A percentile compares a stretch with the other conserved stretches of the same genome.
Evolutionary conservation across 1,139 yeast genomes (phyloP).

Genomic region (Arxiozyma telluris): DNA sequence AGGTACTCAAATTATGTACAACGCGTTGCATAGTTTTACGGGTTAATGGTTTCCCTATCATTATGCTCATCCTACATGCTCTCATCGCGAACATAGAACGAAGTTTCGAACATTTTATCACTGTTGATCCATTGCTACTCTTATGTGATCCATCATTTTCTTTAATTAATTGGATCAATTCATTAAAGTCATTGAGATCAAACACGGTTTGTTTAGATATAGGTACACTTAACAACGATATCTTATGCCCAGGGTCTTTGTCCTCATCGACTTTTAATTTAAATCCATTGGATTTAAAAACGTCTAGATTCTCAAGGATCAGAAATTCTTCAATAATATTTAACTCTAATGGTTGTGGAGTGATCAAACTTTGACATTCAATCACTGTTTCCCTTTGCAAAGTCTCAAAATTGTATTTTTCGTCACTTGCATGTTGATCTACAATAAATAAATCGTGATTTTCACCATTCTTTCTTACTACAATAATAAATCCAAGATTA

Average conservation of each 20-base stretch:
- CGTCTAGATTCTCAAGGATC: conserved; percentile 47
- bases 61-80: conserved; percentile 87
- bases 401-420: conserved; percentile 78
- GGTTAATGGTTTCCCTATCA: conserved; percentile 76
- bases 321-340: conserved; percentile 71
- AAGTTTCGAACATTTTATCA: conserved; percentile 63
- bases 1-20: conserved; percentile 54
- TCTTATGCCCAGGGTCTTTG: conserved; percentile 46
- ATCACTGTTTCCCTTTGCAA: conserved; percentile 48
- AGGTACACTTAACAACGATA: conserved; percentile 58
- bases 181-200: conserved; percentile 61
- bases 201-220: conserved; percentile 62
- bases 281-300: conserved; percentile 73
- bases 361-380: conserved; percentile 61
- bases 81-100: conserved; percentile 84
- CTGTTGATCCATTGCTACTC: conserved; percentile 25
- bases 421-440: conserved; percentile 98
- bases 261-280: conserved; percentile 40
- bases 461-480: conserved; percentile 36
- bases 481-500: conserved; percentile 81
- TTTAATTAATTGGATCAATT: conserved; percentile 55
- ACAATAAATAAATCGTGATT: conserved; percentile 64
- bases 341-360: conserved; percentile 55
- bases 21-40: conserved; percentile 53
- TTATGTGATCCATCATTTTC: conserved; percentile 32